Base-by-base conservation (phyloP, 2,329 filamentous ascomycete species). In the Ophiostoma australiae region DNA sequence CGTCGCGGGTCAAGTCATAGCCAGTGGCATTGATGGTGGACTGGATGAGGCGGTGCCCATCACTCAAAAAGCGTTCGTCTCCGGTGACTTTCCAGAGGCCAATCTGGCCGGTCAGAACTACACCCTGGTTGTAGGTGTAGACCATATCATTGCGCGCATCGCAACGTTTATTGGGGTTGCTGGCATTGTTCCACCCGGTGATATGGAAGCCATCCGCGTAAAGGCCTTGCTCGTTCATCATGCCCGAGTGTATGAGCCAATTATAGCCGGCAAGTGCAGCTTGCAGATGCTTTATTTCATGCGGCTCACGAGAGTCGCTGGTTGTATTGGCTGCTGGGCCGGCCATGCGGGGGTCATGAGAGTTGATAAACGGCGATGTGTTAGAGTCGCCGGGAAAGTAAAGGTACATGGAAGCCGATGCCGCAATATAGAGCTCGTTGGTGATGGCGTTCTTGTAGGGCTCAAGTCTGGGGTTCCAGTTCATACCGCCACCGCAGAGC, bases 381-480 rank as follows among this genome's bases (percentile, higher is more conserved):
- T 94, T 92, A 48, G 84, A 80, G 77, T 97, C 93, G 0, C 93
- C 92, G 0, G 94, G 92, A 74, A 94, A 96, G 77, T 94, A 86
- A 5, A 95, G 85, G 77, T 97, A 97, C 94, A 98, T 97, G 70
- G 86, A 87, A 48, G 94, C 86, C 31, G 91, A 95, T 0, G 92
- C 93, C 0, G 94, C 85, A 72, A 97, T 92, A 80, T 87, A 97
- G 0, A 97, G 86, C 78, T 97, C 89, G 77, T 97, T 97, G 39
- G 94, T 98, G 76, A 98, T 96, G 73, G 94, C 93, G 77, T 98
- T 98, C 78, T 97, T 98, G 82, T 97, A 98, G 0, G 93, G 93
- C 55, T 85, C 74, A 6, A 75, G 72, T 17, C 72, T 73, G 80
- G 73, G 92, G 75, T 91, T 96, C 94, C 94, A 98, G 17, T 89